These are phyloP conservation scores for Lactarius quietus DNA, from an alignment of 768 basidiomycete genomes.

Conservation along the genomic window DNA sequence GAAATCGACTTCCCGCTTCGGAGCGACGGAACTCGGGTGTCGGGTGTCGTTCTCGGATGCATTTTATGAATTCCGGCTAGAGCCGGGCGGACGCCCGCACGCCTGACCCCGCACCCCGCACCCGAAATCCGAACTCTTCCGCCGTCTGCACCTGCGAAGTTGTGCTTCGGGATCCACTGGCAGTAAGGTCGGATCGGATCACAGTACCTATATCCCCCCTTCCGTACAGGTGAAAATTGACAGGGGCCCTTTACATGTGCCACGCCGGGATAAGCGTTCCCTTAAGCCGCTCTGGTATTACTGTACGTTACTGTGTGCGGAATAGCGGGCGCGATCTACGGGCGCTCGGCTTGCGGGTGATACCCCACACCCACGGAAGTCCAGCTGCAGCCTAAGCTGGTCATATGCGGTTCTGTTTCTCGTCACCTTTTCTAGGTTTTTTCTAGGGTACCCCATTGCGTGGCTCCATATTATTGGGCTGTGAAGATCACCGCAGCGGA, in stretches of 20 bases:
- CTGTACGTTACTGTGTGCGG: background rate
- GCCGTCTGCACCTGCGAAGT: background rate
- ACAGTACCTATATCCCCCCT: background rate
- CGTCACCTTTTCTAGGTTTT: background rate
- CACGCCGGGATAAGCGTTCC: background rate
- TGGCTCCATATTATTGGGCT: constrained; percentile 11
- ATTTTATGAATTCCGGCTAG: background rate
- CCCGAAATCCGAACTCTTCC: background rate
- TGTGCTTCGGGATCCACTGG: background rate
- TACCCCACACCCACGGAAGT: background rate
- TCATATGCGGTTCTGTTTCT: background rate
- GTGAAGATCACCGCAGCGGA: background rate
- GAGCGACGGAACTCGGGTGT: background rate
- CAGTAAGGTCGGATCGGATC: no score
- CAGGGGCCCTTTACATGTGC: background rate
- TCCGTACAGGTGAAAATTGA: background rate
- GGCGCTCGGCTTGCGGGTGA: background rate
- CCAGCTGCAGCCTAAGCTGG: background rate
- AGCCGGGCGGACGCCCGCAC: background rate
- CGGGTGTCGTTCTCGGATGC: no score
- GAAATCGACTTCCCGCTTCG: background rate
- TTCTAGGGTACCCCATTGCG: background rate
- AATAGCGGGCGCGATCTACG: background rate
- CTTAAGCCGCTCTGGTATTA: background rate
- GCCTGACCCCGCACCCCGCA: background rate